Evolutionary conservation across 2,329 filamentous ascomycete species (phyloP), one percentile per base, ranked within the genome.

Genomic region (Beauveria asiatica): DNA sequence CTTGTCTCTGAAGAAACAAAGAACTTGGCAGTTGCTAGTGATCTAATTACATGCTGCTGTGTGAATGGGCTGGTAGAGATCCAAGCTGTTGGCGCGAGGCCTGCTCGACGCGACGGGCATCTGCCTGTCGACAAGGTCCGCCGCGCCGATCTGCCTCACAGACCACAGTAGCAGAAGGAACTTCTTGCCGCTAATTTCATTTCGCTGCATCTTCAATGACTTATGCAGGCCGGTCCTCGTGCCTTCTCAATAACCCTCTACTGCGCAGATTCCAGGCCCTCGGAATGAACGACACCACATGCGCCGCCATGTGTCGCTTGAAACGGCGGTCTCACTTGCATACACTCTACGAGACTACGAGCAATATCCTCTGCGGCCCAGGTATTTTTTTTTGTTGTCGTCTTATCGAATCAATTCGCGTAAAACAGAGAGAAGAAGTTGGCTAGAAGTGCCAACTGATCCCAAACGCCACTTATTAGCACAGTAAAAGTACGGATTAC

Each of bases 231-330:
- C 37, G 51, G 37, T 2, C 39, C 37, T 23, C 16, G 16, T 30
- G 16, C 19, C 48, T 55, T 45, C 25, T 55, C 41, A 39, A 27
- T 37, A 37, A 23, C 48, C 48, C 57, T 21, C 25, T 48, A 48
- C 19, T 44, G 27, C 23, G 46, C 55, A 54, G 41, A 54, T 41
- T 53, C 49, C 41, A 53, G 57, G 11, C 57, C 49, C 49, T 59
- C 41, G 57, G 50, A 48, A 59, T 54, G 57, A 59, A 59, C 57
- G 49, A 48, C 56, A 51, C 46, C 46, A 41, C 56, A 45, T 11
- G 30, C 54, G 39, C 33, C 46, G 56, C 46, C 56, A 59, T 59
- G 56, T 59, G 56, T 27, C 56, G n/a, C 46, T 23, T 5, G 17
- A 33, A 52, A 49, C 49, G 39, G 30, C 33, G 17, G 46, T 50